Base-by-base conservation (phyloP, 1,284 basidiomycete species). In the Inonotus obliquus region DNA sequence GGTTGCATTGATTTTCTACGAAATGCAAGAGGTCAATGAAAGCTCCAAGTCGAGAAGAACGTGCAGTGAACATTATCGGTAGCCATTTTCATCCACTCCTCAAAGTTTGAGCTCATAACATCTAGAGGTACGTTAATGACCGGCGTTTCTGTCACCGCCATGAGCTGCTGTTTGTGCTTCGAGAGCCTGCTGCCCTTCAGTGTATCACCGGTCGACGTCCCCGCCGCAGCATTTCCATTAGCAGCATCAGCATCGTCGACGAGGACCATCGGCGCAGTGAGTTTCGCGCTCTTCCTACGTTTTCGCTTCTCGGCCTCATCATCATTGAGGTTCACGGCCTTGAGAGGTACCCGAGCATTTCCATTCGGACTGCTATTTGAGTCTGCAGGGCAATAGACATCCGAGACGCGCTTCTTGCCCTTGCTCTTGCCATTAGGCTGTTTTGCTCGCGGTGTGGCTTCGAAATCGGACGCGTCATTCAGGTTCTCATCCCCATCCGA, bases 71-170 rank as follows among this genome's bases (percentile, higher is more conserved):
- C 96, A 75, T 98, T 98, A 73, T 98, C 97, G 5, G 96, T 98
- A 1, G 96, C 96, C 86, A 99, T 91, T 80, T 98, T 99, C 96
- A 99, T 99, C 96, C 97, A 99, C 73, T 99, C 95, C 73, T 99
- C 96, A 71, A 90, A 96, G 69, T 95, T 96, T 41, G 86, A 89
- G 74, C 81, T 91, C 85, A 92, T 91, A 35, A 93, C 84, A 68
- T 94, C 91, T 67, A 88, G 74, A 0, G 85, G 79, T 14, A 87
- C 82, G 38, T 86, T 81, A 35, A 86, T 81, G 14, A 75, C 75
- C 0, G 82, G 80, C 1, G 83, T 81, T 61, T 84, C 81, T 14
- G 82, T 78, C 1, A 84, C 82, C 21, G 85, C 79, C 60, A 84
- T 82, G 9, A 90, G 79, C 60, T 82, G 84, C 62, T 84, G 83